These are phyloP conservation scores for Colletotrichum tamarilloi DNA, from an alignment of 2,329 filamentous ascomycete genomes.

Conservation along the genomic window DNA sequence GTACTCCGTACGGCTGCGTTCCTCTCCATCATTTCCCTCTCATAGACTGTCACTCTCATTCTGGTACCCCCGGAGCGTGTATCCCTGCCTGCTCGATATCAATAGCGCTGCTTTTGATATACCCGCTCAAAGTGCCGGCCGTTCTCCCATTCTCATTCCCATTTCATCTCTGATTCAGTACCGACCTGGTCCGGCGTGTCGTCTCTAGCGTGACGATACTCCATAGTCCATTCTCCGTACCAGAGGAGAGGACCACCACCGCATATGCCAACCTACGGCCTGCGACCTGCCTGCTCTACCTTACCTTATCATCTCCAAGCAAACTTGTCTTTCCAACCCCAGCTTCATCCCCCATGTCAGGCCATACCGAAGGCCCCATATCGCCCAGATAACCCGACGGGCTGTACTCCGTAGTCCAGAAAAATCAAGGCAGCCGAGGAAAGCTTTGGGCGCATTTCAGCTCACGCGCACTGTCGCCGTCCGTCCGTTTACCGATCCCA, in stretches of 20 bases:
- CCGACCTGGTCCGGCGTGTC: conserved; percentile 7
- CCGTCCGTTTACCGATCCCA: conserved; percentile 28
- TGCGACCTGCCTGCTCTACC: background rate
- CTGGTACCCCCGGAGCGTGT: conserved; percentile 4
- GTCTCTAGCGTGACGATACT: conserved; percentile 16
- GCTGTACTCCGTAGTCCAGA: conserved; percentile 8
- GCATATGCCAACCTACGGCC: conserved; percentile 1
- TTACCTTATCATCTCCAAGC: conserved; percentile 12
- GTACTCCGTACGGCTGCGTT: background rate
- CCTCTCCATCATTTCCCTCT: conserved; percentile 13
- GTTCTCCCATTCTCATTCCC: background rate
- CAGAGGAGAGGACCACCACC: background rate
- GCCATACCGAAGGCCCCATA: conserved; percentile 7
- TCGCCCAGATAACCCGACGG: conserved; percentile 19
- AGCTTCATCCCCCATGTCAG: conserved; percentile 3
- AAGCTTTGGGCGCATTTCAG: conserved; percentile 8
- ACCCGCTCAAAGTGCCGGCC: conserved; percentile 33
- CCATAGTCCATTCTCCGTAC: too few species aligned
- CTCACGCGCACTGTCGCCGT: conserved; percentile 17
- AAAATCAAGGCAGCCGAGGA: conserved; percentile 8
- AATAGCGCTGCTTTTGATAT: conserved; percentile 28
- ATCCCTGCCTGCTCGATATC: conserved; percentile 28
- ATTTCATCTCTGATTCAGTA: conserved; percentile 1
- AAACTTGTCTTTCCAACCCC: conserved; percentile 6
- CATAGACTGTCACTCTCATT: conserved; percentile 12